Conservation (phyloP, 179 eudicot genomes). For the Spinacia oleracea region DNA sequence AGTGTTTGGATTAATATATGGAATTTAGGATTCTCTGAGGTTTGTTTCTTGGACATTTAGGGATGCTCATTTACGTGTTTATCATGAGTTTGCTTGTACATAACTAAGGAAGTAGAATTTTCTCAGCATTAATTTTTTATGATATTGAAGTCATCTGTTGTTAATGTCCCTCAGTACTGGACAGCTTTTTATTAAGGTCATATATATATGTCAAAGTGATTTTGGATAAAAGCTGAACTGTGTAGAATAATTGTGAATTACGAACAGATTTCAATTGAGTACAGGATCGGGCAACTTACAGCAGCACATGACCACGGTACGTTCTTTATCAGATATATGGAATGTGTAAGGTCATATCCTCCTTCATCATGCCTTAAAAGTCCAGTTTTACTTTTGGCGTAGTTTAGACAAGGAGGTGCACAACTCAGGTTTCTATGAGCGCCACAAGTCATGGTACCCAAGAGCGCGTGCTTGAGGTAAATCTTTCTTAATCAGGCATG, state of each 20-base stretch:
- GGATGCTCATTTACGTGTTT: neutral
- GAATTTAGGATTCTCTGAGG: neutral
- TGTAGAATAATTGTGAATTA: conserved; percentile 8
- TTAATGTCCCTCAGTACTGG: neutral
- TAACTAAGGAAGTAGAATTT: neutral
- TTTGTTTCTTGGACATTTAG: neutral
- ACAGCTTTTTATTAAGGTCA: neutral
- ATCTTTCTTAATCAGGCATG: neutral
- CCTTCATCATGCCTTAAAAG: neutral
- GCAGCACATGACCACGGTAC: conserved; percentile 36
- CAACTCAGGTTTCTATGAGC: conserved; percentile 25
- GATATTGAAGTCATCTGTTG: neutral
- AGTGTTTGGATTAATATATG: neutral
- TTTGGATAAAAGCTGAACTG: neutral
- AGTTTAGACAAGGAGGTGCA: conserved; percentile 47
- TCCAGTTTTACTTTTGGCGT: conserved; percentile 33
- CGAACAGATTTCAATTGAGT: conserved; percentile 40
- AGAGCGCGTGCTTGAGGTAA: conserved; percentile 57
- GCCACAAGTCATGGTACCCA: conserved; percentile 40
- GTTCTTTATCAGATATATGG: conserved; percentile 1
- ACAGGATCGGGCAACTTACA: conserved; percentile 23
- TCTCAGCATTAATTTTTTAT: neutral
- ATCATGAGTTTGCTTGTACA: conserved; percentile 1
- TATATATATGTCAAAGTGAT: neutral
- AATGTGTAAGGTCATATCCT: neutral